These are phyloP conservation scores for Hanseniaspora vineae DNA, from an alignment of 805 yeast species.

Conservation along the genomic window DNA sequence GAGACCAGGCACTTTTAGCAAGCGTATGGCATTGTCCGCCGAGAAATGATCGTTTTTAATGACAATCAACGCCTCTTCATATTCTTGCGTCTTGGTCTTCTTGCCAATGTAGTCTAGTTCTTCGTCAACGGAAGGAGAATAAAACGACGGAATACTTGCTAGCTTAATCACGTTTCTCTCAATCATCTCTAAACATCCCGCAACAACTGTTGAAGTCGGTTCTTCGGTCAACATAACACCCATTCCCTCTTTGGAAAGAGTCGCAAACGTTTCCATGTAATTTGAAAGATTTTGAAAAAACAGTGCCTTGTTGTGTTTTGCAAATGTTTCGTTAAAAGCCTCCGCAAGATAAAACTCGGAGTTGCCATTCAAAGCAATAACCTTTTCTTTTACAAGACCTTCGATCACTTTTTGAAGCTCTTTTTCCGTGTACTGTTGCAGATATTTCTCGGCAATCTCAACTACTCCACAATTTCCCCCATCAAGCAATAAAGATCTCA, in stretches of 20 bases:
- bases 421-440: constrained; percentile 36
- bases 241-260: constrained; percentile 29
- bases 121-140: constrained; percentile 20
- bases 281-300: constrained; percentile 33
- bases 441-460: constrained; percentile 15
- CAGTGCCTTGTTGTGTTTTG: constrained; percentile 17
- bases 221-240: constrained; percentile 44
- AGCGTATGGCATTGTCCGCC: constrained; percentile 5
- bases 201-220: not conserved
- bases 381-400: constrained; percentile 37
- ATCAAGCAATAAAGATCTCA: constrained; percentile 24
- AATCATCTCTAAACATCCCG: not conserved
- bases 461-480: constrained; percentile 15
- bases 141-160: not conserved
- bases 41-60: constrained; percentile 14
- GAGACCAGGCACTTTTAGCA: constrained; percentile 33
- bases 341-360: constrained; percentile 25
- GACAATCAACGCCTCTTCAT: constrained; percentile 54
- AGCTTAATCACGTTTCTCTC: not conserved
- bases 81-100: constrained; percentile 46
- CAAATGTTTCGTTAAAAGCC: constrained; percentile 13
- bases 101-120: constrained; percentile 65
- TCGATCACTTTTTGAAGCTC: constrained; percentile 31
- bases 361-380: constrained; percentile 37
- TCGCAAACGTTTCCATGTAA: constrained; percentile 32